A percentile compares a stretch with the other conserved stretches of the same genome.
phyloP scores from a whole-genome alignment of 345 rosid species.

The Reutealis trisperma region DNA sequence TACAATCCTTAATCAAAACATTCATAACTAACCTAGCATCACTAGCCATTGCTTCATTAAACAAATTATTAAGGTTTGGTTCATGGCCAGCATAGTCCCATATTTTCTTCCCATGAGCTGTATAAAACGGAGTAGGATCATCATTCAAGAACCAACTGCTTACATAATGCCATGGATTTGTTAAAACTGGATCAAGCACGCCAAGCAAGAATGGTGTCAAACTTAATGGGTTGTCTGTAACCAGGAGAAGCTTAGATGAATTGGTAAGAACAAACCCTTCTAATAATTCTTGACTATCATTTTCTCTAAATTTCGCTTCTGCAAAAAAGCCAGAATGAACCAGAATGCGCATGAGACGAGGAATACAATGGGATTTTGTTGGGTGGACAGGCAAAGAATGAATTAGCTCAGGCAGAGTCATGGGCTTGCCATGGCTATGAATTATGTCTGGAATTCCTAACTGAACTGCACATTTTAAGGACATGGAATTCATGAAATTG shows the following conservation, averaged over 20 bases:
- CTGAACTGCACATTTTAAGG: slow-evolving; percentile 42
- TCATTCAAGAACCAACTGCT: slow-evolving; percentile 21
- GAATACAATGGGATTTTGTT: background rate
- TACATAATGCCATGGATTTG: background rate
- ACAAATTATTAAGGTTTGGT: background rate
- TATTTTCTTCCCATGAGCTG: slow-evolving; percentile 4
- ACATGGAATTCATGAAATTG: slow-evolving; percentile 21
- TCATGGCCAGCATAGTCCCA: background rate
- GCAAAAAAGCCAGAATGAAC: slow-evolving; percentile 18
- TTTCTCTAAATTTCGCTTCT: background rate
- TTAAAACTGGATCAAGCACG: slow-evolving; percentile 11
- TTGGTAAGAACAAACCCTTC: slow-evolving; percentile 22
- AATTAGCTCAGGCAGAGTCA: slow-evolving; percentile 28
- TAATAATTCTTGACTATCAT: background rate
- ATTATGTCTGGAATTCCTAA: slow-evolving; percentile 47
- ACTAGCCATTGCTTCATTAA: background rate
- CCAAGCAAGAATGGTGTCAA: slow-evolving; percentile 10
- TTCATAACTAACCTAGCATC: background rate
- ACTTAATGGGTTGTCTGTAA: slow-evolving; percentile 23
- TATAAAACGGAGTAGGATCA: slow-evolving; percentile 13
- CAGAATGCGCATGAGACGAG: slow-evolving; percentile 21
- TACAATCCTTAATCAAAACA: slow-evolving; percentile 6
- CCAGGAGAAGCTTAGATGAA: slow-evolving; percentile 13
- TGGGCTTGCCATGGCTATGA: slow-evolving; percentile 44
- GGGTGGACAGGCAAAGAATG: slow-evolving; percentile 20